Evolutionary conservation across 2,329 filamentous ascomycete genomes (phyloP), one percentile per base, ranked within the genome.

Genomic region (Nothophoma quercina): DNA sequence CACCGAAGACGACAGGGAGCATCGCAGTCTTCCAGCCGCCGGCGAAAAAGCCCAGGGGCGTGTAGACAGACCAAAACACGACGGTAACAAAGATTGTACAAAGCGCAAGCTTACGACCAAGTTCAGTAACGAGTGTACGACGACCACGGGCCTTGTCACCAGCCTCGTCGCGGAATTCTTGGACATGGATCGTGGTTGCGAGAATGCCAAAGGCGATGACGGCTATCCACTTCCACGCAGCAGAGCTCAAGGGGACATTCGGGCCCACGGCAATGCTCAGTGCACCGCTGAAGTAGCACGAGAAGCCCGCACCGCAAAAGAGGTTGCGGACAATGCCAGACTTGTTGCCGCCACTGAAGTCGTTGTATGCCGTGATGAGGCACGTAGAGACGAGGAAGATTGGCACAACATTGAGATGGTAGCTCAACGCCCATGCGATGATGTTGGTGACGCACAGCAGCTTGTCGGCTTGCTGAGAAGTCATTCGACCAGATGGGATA

Each of bases 81-180:
- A 60, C 53, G 6, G 34, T 29, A 4, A 43, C 12, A 34, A 55
- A 43, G n/a, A 60, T 55, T 13, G 50, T 51, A 46, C 55, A 53
- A 16, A 60, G 35, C 2, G 55, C 48, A 1, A 8, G 25, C 32
- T 40, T 49, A 2, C 59, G 55, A 4, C 60, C 59, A 91, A 93
- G 77, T 88, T 92, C 79, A 88, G 92, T 83, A 87, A 90, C 78
- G 90, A 92, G 85, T 84, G 90, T 68, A 91, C 88, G 51, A 91
- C 90, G 18, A 88, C 90, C 54, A 91, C 89, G 48, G 91, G 93
- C 81, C 86, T 33, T 44, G 21, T 63, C 59, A 15, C 62, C 62
- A 6, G 42, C 51, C 30, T 60, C 68, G 35, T 78, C 76, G 5
- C 73, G 66, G 13, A 77, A 57, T 41, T 78, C 76, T 38, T 77